Conservation (phyloP, 2,329 filamentous ascomycete genomes). For the Aspergillus fructus region DNA sequence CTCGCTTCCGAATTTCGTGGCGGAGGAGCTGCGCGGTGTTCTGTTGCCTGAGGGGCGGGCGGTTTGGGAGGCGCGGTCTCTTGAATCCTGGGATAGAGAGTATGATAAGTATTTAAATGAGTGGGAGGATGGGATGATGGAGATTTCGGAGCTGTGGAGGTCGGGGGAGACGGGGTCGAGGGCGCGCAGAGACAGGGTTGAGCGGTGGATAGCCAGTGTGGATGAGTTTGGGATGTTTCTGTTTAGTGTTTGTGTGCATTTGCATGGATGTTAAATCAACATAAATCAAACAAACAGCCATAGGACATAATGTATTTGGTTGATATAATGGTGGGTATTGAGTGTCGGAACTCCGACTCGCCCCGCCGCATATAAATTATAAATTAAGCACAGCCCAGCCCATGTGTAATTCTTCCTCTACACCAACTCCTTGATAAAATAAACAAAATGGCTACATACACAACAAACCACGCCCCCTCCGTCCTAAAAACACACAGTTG, state of each 20-base stretch:
- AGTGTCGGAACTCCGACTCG: too few relatives aligned
- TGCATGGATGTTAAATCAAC: constrained; percentile 23
- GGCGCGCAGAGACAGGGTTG: constrained; percentile 34
- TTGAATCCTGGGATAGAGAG: constrained; percentile 43
- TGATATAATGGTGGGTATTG: too few relatives aligned
- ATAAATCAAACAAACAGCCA: too few relatives aligned
- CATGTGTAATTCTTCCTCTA: too few relatives aligned
- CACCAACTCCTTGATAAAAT: background rate
- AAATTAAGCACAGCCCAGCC: too few relatives aligned
- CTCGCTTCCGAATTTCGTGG: constrained; percentile 49
- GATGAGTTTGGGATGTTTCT: constrained; percentile 58
- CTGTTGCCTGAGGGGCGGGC: constrained; percentile 42
- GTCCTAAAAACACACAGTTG: constrained; percentile 38
- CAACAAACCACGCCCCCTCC: constrained; percentile 43
- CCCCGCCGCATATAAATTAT: too few relatives aligned
- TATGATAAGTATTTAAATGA: constrained; percentile 36
- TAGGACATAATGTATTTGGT: too few relatives aligned
- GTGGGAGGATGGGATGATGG: constrained; percentile 45
- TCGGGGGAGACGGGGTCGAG: constrained; percentile 35
- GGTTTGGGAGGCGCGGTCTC: constrained; percentile 45
- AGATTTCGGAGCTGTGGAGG: constrained; percentile 55
- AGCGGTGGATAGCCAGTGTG: constrained; percentile 51
- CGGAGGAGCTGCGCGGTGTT: constrained; percentile 49
- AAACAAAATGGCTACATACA: constrained; percentile 29
- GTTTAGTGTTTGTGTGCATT: constrained; percentile 40